A percentile compares a stretch with the other conserved stretches of the same genome.
phyloP scores from a whole-genome alignment of 2,329 filamentous ascomycete genomes.

The Fusarium bulbicola region DNA sequence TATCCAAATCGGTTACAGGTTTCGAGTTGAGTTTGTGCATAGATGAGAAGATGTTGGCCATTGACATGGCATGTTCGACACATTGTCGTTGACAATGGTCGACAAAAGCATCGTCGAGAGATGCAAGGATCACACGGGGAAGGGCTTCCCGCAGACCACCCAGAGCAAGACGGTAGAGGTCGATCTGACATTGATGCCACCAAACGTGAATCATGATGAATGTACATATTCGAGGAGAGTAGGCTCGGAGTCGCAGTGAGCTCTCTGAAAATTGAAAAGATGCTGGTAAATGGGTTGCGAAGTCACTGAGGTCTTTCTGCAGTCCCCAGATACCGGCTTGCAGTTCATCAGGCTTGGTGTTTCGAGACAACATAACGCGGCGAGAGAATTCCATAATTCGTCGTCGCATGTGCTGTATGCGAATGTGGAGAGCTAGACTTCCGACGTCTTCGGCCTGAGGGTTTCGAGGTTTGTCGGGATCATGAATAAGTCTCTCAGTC shows the following conservation, averaged over 20 bases:
- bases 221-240: constrained; percentile 65
- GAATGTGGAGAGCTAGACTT: constrained; percentile 64
- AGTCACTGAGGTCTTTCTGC: constrained; percentile 61
- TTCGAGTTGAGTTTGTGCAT: constrained; percentile 61
- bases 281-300: constrained; percentile 61
- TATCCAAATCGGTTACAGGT: constrained; percentile 63
- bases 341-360: constrained; percentile 55
- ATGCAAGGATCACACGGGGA: constrained; percentile 53
- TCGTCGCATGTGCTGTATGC: constrained; percentile 64
- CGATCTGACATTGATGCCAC: constrained; percentile 68
- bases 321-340: constrained; percentile 55
- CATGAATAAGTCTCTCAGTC: constrained; percentile 61
- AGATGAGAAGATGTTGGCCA: constrained; percentile 64
- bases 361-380: constrained; percentile 48
- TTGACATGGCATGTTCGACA: constrained; percentile 63
- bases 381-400: constrained; percentile 65
- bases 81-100: constrained; percentile 60
- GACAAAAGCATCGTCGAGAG: constrained; percentile 59
- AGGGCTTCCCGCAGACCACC: constrained; percentile 62
- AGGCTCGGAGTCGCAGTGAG: constrained; percentile 64
- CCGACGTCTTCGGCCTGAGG: constrained; percentile 61
- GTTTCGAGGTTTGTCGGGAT: constrained; percentile 50
- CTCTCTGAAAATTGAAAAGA: constrained; percentile 68
- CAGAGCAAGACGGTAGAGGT: constrained; percentile 64
- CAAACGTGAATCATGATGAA: constrained; percentile 69